Evolutionary conservation across 2,329 filamentous ascomycete species (phyloP).

Genomic region (Septoria linicola): DNA sequence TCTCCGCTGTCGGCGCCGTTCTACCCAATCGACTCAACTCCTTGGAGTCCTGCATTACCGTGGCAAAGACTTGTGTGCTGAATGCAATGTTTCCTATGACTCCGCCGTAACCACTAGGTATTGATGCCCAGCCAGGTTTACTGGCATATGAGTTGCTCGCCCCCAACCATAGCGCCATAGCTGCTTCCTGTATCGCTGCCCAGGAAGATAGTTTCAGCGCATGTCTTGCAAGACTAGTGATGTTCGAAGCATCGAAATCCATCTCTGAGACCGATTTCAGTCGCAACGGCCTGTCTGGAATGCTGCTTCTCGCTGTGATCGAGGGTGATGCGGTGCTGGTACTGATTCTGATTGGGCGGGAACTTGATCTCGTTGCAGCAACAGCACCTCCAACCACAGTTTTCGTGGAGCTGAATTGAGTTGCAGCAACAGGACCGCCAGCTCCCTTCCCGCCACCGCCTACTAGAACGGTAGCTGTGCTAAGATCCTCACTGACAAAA

Average conservation of each 20-base stretch:
- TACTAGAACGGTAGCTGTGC: too few species aligned
- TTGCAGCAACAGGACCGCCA: too few species aligned
- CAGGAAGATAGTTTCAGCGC: constrained; percentile 1
- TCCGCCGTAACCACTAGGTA: background rate
- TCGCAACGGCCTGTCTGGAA: background rate
- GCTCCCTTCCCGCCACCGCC: too few species aligned
- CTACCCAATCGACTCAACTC: background rate
- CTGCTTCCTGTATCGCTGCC: constrained; percentile 8
- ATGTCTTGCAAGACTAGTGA: background rate
- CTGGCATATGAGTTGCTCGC: constrained; percentile 1
- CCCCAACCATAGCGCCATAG: constrained; percentile 4
- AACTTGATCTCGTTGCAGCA: background rate
- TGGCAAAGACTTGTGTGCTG: constrained; percentile 5
- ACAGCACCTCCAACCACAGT: background rate
- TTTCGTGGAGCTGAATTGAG: background rate
- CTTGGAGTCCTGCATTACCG: constrained; percentile 1
- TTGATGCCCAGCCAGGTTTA: background rate
- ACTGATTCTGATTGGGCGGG: background rate
- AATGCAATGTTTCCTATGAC: background rate
- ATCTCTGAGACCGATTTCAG: background rate
- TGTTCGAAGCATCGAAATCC: constrained; percentile 1
- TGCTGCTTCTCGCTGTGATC: background rate
- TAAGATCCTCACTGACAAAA: background rate
- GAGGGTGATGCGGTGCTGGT: background rate
- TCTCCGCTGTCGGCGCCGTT: background rate